Conservation (phyloP, 2,329 filamentous ascomycete species). For the Penicillium olsonii region DNA sequence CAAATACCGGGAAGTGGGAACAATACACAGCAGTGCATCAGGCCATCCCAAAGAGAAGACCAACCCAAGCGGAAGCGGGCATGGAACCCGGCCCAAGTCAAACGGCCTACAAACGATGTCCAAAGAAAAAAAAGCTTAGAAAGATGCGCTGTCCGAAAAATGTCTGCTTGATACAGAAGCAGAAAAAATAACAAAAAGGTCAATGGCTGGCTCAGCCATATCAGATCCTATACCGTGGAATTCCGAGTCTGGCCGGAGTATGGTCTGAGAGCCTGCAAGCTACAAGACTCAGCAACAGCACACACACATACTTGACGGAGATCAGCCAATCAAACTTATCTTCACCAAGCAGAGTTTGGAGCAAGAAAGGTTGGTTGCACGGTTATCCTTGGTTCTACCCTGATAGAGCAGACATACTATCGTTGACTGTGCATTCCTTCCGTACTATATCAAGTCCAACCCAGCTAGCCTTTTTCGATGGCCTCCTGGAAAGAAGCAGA, state of each 20-base stretch:
- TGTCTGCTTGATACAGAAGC: neutral
- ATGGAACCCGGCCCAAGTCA: conserved; percentile 17
- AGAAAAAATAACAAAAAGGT: conserved; percentile 1
- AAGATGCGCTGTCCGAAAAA: conserved; percentile 10
- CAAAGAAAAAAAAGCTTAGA: neutral
- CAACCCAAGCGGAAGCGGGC: conserved; percentile 13
- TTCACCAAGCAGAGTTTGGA: neutral
- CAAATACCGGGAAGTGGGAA: conserved; percentile 10
- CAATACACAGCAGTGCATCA: conserved; percentile 3
- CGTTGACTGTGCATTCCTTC: neutral
- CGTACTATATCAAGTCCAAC: conserved; percentile 9
- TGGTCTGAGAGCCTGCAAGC: conserved; percentile 7
- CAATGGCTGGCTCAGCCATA: neutral
- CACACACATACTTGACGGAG: conserved; percentile 1
- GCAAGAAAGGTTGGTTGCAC: conserved; percentile 18
- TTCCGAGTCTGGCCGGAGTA: conserved; percentile 11
- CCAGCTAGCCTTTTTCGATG: conserved; percentile 7
- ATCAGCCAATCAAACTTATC: conserved; percentile 15
- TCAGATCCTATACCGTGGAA: conserved; percentile 3
- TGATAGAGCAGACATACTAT: conserved; percentile 18
- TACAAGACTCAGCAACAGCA: conserved; percentile 3
- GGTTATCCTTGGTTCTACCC: conserved; percentile 3
- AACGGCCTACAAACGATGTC: conserved; percentile 24
- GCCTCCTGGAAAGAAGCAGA: conserved; percentile 8
- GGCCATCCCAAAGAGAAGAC: conserved; percentile 3